These are phyloP conservation scores for Bidens hawaiensis DNA, from an alignment of 140 eudicot species.

Conservation along the genomic window DNA sequence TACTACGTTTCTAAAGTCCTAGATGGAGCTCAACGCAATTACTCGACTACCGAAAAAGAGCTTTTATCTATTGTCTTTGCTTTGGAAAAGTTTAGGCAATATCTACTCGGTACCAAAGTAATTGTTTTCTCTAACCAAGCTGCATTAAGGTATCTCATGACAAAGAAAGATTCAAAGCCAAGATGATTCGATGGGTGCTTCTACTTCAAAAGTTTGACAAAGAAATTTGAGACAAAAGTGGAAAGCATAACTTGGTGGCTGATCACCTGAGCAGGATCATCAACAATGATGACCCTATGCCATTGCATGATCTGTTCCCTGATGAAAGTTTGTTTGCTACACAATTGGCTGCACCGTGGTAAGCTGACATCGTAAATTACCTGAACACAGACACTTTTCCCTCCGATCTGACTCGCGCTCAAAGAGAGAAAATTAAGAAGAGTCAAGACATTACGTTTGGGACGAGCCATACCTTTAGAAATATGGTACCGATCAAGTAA, in stretches of 20 bases:
- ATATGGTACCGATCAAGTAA: neutral
- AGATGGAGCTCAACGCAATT: neutral
- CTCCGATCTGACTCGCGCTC: no score
- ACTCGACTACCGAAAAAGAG: constrained; percentile 9
- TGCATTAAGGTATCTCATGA: no score
- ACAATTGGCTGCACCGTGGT: neutral
- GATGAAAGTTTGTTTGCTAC: neutral
- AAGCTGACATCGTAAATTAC: neutral
- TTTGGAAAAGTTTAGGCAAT: neutral
- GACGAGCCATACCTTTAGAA: neutral
- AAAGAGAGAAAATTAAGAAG: neutral
- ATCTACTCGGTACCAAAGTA: no score
- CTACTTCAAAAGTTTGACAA: neutral
- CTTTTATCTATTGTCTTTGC: constrained; percentile 23
- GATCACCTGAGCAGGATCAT: constrained; percentile 12
- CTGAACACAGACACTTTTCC: neutral
- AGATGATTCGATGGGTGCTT: constrained; percentile 8
- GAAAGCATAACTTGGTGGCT: neutral
- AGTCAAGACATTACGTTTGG: neutral
- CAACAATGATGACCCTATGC: no score
- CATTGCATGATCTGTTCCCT: neutral
- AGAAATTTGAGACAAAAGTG: constrained; percentile 12
- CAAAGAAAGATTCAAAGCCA: neutral
- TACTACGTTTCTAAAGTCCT: neutral
- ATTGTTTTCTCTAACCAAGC: no score